phyloP scores from a whole-genome alignment of 306 rosid genomes.

The Parietaria judaica region DNA sequence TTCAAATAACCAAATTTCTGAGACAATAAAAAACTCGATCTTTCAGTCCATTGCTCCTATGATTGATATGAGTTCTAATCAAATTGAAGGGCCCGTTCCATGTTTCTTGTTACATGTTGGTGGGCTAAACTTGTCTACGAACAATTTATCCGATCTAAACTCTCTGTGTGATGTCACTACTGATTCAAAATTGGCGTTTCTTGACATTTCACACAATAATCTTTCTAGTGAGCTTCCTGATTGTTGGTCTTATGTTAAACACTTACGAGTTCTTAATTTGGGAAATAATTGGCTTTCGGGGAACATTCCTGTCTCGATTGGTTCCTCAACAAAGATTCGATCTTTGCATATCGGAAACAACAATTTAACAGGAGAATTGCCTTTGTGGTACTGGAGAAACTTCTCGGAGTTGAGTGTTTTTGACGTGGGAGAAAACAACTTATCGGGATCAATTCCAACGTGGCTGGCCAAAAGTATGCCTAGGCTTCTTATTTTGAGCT shows the following conservation, averaged over 20 bases:
- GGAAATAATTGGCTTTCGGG: conserved; percentile 9
- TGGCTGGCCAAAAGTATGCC: conserved; percentile 3
- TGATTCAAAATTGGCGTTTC: not conserved
- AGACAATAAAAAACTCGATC: not conserved
- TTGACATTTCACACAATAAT: conserved; percentile 1
- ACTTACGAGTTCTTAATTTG: not conserved
- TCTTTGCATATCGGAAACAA: conserved; percentile 10
- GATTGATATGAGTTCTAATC: conserved; percentile 9
- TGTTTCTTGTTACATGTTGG: conserved; percentile 6
- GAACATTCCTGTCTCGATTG: conserved; percentile 13
- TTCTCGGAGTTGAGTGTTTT: conserved; percentile 2
- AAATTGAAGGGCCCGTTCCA: conserved; percentile 15
- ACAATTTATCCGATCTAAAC: not conserved
- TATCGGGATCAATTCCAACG: conserved; percentile 7
- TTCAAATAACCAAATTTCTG: conserved; percentile 4
- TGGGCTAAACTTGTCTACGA: conserved; percentile 5
- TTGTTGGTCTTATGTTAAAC: not conserved
- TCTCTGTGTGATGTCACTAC: no score
- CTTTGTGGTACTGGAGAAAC: conserved; percentile 3
- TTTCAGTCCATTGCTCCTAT: not conserved
- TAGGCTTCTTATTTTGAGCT: not conserved
- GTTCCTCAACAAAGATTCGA: not conserved
- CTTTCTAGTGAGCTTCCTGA: conserved; percentile 12
- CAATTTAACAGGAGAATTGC: conserved; percentile 8
- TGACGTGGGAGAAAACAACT: conserved; percentile 5